A percentile compares a stretch with the other conserved stretches of the same genome.
Conservation (phyloP, 495 filamentous ascomycete species). For the Tuber indicum region DNA sequence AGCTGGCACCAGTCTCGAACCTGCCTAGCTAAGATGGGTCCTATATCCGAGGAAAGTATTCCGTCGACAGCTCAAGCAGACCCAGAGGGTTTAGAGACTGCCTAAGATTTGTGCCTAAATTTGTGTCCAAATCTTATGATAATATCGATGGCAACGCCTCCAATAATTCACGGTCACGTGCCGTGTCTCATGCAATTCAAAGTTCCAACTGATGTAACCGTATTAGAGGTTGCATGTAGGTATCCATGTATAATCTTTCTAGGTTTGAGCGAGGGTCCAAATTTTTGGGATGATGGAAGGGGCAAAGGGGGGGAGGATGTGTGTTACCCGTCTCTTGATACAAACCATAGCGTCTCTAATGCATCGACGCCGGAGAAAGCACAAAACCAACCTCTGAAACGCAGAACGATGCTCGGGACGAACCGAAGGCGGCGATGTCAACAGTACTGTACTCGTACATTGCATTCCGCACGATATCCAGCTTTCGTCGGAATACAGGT, state of each 20-base stretch:
- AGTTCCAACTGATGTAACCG: neutral
- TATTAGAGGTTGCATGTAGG: neutral
- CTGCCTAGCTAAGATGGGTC: neutral
- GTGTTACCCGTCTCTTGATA: neutral
- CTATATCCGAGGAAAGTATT: neutral
- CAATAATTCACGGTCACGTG: neutral
- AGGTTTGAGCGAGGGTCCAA: too few species aligned
- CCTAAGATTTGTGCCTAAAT: neutral
- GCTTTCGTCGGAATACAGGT: neutral
- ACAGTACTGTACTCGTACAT: neutral
- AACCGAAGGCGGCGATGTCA: neutral
- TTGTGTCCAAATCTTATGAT: neutral
- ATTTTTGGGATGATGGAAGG: neutral
- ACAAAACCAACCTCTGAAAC: neutral
- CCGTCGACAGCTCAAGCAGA: neutral
- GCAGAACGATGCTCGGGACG: neutral
- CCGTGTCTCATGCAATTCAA: neutral
- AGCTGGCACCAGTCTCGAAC: neutral
- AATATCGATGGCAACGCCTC: neutral
- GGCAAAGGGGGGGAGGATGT: neutral
- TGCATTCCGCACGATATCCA: neutral
- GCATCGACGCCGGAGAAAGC: neutral
- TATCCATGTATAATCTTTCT: too few species aligned
- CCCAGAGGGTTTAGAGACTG: neutral
- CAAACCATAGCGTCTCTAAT: neutral